Evolutionary conservation across 306 rosid genomes (phyloP).

Genomic region (Dryas alaskensis): DNA sequence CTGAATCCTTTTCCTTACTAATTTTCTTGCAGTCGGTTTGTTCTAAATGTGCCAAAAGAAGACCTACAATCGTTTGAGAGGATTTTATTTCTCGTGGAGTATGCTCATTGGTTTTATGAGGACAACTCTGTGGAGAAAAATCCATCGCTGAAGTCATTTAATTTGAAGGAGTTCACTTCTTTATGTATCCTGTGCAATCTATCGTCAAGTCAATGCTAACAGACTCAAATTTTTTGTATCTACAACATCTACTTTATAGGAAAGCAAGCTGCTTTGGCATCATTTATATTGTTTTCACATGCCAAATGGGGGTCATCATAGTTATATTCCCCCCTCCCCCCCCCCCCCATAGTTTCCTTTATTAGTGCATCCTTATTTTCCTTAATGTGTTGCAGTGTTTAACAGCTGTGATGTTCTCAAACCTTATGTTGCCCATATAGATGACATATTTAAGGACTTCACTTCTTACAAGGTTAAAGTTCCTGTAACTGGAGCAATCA

Average conservation of each 20-base stretch:
- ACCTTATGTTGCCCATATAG: constrained; percentile 93
- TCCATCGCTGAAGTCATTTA: constrained; percentile 92
- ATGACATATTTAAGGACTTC: constrained; percentile 94
- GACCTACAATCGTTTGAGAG: constrained; percentile 97
- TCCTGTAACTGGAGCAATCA: constrained; percentile 96
- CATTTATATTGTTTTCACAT: background rate
- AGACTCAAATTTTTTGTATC: background rate
- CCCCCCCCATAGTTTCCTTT: background rate
- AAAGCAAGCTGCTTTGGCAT: constrained; percentile 1
- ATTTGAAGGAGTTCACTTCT: constrained; percentile 87
- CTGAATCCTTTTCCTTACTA: background rate
- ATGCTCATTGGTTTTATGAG: constrained; percentile 99
- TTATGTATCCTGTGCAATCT: constrained; percentile 65
- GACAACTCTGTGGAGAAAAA: constrained; percentile 95
- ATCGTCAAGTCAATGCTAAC: background rate
- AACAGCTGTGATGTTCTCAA: constrained; percentile 89
- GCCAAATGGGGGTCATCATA: background rate
- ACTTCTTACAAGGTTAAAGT: constrained; percentile 96
- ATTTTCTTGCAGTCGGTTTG: constrained; percentile 78
- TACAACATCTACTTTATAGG: background rate
- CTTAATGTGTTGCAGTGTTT: constrained; percentile 73
- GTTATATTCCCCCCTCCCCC: background rate
- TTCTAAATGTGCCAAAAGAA: constrained; percentile 92
- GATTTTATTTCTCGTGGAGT: constrained; percentile 91
- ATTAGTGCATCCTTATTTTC: constrained; percentile 31